These are phyloP conservation scores for Chaetothyriales sp. DNA, from an alignment of 2,329 filamentous ascomycete genomes.

Conservation along the genomic window DNA sequence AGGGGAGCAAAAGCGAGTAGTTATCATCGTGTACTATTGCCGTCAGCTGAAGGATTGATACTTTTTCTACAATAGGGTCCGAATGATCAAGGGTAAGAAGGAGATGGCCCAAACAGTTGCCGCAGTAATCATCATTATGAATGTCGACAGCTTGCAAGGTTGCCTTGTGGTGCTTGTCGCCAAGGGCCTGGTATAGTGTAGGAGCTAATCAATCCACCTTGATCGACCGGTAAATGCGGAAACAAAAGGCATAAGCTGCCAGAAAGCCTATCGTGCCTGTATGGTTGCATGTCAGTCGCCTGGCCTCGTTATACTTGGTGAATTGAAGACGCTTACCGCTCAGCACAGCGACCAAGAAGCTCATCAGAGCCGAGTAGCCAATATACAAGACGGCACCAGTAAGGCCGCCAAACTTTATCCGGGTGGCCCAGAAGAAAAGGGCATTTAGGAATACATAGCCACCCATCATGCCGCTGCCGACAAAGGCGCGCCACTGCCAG, in stretches of 20 bases:
- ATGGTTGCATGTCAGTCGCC: background rate
- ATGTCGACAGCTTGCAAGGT: background rate
- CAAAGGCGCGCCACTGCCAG: constrained; percentile 96
- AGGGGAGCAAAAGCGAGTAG: too few species aligned
- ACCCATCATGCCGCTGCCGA: constrained; percentile 78
- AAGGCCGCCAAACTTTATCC: constrained; percentile 69
- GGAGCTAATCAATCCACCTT: constrained; percentile 62
- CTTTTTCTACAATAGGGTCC: background rate
- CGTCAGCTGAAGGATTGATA: background rate
- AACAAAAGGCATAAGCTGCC: constrained; percentile 83
- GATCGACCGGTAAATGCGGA: constrained; percentile 91
- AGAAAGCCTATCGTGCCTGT: constrained; percentile 90
- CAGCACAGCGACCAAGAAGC: constrained; percentile 81
- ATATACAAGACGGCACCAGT: constrained; percentile 82
- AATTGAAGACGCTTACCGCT: constrained; percentile 50
- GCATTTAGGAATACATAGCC: constrained; percentile 86
- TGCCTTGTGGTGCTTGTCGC: background rate
- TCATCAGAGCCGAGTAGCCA: constrained; percentile 79
- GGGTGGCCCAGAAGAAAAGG: constrained; percentile 77
- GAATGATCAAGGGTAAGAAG: background rate
- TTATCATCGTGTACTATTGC: background rate
- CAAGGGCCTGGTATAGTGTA: background rate
- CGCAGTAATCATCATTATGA: background rate
- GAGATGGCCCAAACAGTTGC: background rate
- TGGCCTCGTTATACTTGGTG: constrained; percentile 2